Conservation (phyloP, 2,329 filamentous ascomycete genomes). For the Alternaria infectoria region DNA sequence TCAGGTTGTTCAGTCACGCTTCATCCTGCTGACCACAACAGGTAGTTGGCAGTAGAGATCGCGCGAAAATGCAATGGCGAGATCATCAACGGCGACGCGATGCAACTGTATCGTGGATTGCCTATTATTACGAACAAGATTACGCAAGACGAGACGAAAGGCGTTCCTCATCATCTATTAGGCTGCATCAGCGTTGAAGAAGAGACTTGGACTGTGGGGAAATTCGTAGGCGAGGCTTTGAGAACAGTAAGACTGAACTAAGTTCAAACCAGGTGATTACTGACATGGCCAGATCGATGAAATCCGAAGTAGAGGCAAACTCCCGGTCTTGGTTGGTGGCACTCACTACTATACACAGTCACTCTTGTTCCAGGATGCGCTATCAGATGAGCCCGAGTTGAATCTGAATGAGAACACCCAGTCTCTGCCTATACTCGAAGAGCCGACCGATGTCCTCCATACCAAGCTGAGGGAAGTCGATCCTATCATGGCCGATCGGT, state of each 20-base stretch:
- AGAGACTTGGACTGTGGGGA: constrained; percentile 81
- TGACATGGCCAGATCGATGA: constrained; percentile 66
- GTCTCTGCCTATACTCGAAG: constrained; percentile 72
- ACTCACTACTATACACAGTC: constrained; percentile 96
- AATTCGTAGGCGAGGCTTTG: constrained; percentile 74
- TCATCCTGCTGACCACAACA: constrained; percentile 47
- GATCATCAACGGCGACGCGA: constrained; percentile 95
- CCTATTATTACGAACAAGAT: constrained; percentile 98
- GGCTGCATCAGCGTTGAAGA: constrained; percentile 77
- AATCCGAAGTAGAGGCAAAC: constrained; percentile 76
- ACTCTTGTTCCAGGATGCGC: constrained; percentile 77
- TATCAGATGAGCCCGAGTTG: constrained; percentile 59
- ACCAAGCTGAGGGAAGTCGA: constrained; percentile 79
- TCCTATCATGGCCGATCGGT: constrained; percentile 84
- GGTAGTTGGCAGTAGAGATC: constrained; percentile 85
- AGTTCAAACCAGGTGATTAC: rapidly evolving
- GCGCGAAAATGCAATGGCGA: constrained; percentile 86
- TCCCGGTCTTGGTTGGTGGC: constrained; percentile 91
- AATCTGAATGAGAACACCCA: constrained; percentile 31
- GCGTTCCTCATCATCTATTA: constrained; percentile 86
- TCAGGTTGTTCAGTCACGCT: not conserved
- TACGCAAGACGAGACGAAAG: constrained; percentile 72
- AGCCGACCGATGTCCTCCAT: constrained; percentile 73
- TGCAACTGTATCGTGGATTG: constrained; percentile 93
- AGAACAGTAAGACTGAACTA: constrained; percentile 50